Evolutionary conservation across 208 protist species (phyloP).

Genomic region (Crithidia bombi): DNA sequence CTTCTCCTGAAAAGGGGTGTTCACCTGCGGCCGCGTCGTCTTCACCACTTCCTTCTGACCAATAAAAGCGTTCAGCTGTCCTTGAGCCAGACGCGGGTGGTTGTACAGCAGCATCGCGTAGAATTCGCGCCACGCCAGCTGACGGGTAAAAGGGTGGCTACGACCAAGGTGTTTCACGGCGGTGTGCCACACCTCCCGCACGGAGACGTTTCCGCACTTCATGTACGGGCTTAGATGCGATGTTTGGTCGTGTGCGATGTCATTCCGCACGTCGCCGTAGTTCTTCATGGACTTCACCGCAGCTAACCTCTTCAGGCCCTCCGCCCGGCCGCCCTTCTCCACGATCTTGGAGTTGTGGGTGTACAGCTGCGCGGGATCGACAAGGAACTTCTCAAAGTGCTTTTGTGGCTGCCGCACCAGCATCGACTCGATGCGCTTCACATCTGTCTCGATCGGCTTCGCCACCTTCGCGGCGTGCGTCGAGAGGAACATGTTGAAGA

Average conservation of each 20-base stretch:
- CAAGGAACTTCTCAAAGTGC: slow-evolving; percentile 19
- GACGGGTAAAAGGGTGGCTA: slow-evolving; percentile 51
- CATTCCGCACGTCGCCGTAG: slow-evolving; percentile 54
- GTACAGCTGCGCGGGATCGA: slow-evolving; percentile 34
- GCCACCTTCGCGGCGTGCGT: slow-evolving; percentile 45
- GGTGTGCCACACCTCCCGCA: slow-evolving; percentile 62
- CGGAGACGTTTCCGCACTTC: slow-evolving; percentile 80
- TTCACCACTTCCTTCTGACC: slow-evolving; percentile 17
- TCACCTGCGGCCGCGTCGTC: slow-evolving; percentile 29
- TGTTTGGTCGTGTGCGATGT: slow-evolving; percentile 60
- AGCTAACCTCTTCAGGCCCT: slow-evolving; percentile 43
- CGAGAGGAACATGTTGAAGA: slow-evolving; percentile 57
- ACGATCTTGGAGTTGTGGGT: slow-evolving; percentile 29
- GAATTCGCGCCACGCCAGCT: slow-evolving; percentile 83
- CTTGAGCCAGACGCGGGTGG: slow-evolving; percentile 57
- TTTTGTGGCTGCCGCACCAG: slow-evolving; percentile 31
- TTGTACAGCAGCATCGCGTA: slow-evolving; percentile 66
- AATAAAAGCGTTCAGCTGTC: slow-evolving; percentile 56
- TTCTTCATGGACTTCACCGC: slow-evolving; percentile 33
- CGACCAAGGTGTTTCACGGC: slow-evolving; percentile 41
- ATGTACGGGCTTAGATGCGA: slow-evolving; percentile 78
- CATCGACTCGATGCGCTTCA: slow-evolving; percentile 28
- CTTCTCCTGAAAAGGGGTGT: slow-evolving; percentile 66
- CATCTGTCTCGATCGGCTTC: slow-evolving; percentile 18
- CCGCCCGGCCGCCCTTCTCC: slow-evolving; percentile 55